Conservation (phyloP, 441 rosid genomes). For the Erodium texanum region DNA sequence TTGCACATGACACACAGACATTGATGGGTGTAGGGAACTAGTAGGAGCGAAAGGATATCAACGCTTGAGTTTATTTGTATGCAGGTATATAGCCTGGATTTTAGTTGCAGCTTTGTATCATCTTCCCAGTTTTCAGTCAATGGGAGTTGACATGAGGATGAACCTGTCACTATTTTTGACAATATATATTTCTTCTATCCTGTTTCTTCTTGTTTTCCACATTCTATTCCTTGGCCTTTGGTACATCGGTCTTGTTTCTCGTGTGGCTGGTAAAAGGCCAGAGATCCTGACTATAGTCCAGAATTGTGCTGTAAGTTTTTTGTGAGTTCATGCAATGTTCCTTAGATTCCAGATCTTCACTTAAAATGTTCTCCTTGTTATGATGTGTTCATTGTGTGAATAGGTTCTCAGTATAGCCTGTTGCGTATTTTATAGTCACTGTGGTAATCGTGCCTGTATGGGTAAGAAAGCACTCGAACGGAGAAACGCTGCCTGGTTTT, state of each 20-base stretch:
- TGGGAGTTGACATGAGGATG: constrained; percentile 99
- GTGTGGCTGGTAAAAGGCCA: constrained; percentile 93
- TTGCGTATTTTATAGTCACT: constrained; percentile 95
- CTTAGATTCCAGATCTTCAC: constrained; percentile 1
- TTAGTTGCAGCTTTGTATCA: constrained; percentile 95
- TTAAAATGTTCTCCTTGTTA: constrained; percentile 11
- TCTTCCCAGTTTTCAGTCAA: constrained; percentile 97
- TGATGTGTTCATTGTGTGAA: constrained; percentile 20
- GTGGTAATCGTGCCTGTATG: constrained; percentile 83
- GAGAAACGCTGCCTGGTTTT: constrained; percentile 59
- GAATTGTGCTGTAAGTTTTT: constrained; percentile 78
- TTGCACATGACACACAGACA: background rate
- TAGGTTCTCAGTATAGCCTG: constrained; percentile 97
- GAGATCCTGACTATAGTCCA: constrained; percentile 85
- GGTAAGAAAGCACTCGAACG: constrained; percentile 44
- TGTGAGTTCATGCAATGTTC: background rate
- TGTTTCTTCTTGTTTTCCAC: constrained; percentile 91
- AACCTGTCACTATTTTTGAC: constrained; percentile 91
- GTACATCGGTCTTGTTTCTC: constrained; percentile 91
- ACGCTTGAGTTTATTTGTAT: constrained; percentile 12
- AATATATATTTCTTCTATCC: constrained; percentile 70
- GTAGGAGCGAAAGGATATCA: background rate
- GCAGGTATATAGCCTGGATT: constrained; percentile 98
- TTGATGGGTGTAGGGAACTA: background rate
- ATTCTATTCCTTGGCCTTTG: constrained; percentile 80